Conservation (phyloP, 495 filamentous ascomycete species). For the Trichoderma orchidacearum region DNA sequence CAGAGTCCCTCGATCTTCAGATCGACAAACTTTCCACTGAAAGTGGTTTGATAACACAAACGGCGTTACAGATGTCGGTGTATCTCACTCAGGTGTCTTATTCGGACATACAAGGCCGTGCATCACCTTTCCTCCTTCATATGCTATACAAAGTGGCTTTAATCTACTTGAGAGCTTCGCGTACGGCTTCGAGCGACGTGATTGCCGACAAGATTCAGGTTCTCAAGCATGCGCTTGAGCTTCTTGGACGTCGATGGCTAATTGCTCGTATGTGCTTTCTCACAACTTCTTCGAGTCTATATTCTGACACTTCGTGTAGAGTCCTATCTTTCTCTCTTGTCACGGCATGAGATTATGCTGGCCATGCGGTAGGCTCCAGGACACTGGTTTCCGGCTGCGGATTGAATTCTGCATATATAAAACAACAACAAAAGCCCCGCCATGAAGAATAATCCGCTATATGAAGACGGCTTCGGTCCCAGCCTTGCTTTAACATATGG, state of each 20-base stretch:
- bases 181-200: not conserved
- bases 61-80: not conserved
- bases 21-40: not conserved
- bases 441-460: no score
- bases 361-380: not conserved
- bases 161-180: not conserved
- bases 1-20: not conserved
- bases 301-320: not conserved
- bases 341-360: not conserved
- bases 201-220: not conserved
- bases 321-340: not conserved
- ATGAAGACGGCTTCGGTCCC: no score
- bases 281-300: not conserved
- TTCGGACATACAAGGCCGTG: not conserved
- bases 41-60: not conserved
- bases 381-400: no score
- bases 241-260: not conserved
- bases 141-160: not conserved
- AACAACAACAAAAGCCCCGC: no score
- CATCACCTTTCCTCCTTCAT: not conserved
- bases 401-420: not conserved
- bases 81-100: not conserved
- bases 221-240: not conserved
- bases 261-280: not conserved
- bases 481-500: not conserved